These are phyloP conservation scores for Penicillium sp. DNA, from an alignment of 2,329 filamentous ascomycete species.

Conservation along the genomic window DNA sequence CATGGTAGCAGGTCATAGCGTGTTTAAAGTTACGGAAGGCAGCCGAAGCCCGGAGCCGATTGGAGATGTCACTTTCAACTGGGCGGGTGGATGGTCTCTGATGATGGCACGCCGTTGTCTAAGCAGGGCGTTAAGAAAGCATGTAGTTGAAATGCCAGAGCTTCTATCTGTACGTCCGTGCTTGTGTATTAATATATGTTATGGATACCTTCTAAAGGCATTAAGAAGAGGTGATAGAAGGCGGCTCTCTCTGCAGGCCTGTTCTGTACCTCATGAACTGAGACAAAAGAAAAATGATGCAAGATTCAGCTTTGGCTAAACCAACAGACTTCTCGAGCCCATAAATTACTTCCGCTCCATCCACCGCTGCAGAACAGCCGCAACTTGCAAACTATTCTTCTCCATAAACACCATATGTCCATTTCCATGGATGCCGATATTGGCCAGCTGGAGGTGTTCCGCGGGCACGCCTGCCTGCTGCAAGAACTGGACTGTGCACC, in stretches of 20 bases:
- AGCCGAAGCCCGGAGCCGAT: too few relatives aligned
- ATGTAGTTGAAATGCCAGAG: too few relatives aligned
- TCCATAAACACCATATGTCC: slow-evolving; percentile 59
- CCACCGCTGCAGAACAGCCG: slow-evolving; percentile 41
- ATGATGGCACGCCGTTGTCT: too few relatives aligned
- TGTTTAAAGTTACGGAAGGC: too few relatives aligned
- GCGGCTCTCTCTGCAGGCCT: neutral
- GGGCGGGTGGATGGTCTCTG: too few relatives aligned
- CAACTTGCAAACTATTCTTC: slow-evolving; percentile 48
- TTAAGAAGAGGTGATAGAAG: neutral
- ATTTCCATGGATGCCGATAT: slow-evolving; percentile 52
- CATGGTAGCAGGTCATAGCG: too few relatives aligned
- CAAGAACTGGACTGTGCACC: slow-evolving; percentile 55
- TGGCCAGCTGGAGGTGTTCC: slow-evolving; percentile 48
- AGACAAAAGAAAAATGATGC: neutral
- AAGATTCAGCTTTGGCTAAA: neutral
- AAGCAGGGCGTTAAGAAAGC: too few relatives aligned
- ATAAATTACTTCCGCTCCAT: slow-evolving; percentile 24
- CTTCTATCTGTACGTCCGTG: too few relatives aligned
- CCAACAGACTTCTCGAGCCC: neutral
- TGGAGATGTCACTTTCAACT: too few relatives aligned
- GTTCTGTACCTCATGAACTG: neutral
- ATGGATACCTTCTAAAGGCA: too few relatives aligned
- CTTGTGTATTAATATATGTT: too few relatives aligned
- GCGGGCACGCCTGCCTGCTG: slow-evolving; percentile 52